Evolutionary conservation across 305 asterid species (phyloP), one percentile per base, ranked within the genome.

Genomic region (Ajuga reptans): DNA sequence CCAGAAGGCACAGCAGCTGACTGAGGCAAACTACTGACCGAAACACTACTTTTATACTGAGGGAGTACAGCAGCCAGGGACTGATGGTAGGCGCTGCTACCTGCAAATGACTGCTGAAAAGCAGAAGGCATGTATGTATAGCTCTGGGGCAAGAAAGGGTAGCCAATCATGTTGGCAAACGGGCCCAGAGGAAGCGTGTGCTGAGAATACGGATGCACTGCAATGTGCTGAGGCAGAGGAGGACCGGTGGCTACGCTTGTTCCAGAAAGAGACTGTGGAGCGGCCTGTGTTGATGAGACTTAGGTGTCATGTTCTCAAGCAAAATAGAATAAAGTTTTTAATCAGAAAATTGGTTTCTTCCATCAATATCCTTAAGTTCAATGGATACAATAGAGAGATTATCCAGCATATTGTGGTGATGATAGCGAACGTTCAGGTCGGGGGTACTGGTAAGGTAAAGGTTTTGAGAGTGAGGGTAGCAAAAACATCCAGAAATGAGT

Each of bases 1-100:
- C 96, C 96, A 57, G 97, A 83, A 68, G 97, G 82, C 31, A 84
- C 81, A 34, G 86, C 76, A 61, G 92, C 92, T 53, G 97, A 84
- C 69, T 89, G 96, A 66, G 93, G 89, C 77, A 89, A 77, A 74
- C 87, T 91, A 79, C 85, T 84, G 12, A 80, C 91, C 2, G 93
- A 79, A 54, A 68, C 82, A 41, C 86, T 87, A 58, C 81, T 86
- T 75, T 87, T 89, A 72, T 86, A 89, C 66, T 81, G 88, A 45
- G 89, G 93, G 62, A 78, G 91, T 69, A 81, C 74, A 4, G 91
- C 89, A 0, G 91, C 90, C 47, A 89, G 79, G 70, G 91, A 81
- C 65, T 91, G 95, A 71, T 84, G 93, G 67, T 91, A 85, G 5
- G 86, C 68, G 73, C 77, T 81, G 80, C 80, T 84, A 53, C 88